These are phyloP conservation scores for Spergularia marina DNA, from an alignment of 148 eudicot species.

Conservation along the genomic window DNA sequence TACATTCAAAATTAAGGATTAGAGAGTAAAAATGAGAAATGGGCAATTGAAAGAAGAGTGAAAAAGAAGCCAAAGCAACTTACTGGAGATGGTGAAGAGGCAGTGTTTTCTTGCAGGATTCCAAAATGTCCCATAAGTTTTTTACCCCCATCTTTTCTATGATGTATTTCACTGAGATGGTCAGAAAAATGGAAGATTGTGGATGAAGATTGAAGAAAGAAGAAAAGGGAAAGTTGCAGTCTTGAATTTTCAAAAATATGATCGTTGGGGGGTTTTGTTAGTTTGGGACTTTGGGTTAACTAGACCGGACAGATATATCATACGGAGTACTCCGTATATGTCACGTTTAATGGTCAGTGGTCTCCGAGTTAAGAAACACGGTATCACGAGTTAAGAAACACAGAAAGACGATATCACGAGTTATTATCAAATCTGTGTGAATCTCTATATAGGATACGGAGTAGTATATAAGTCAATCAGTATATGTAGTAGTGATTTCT, in stretches of 20 bases:
- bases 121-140: constrained; percentile 84
- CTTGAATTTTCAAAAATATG: constrained; percentile 23
- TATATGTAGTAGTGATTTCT: no score
- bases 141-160: constrained; percentile 66
- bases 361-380: no score
- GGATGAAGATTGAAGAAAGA: background rate
- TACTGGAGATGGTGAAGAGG: constrained; percentile 94
- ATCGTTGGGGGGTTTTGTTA: constrained; percentile 15
- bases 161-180: background rate
- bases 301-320: background rate
- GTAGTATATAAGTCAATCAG: no score
- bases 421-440: no score
- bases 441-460: no score
- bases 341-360: background rate
- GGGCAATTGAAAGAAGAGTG: constrained; percentile 2
- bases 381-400: no score
- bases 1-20: background rate
- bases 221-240: constrained; percentile 1
- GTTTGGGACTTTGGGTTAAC: no score
- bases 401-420: no score
- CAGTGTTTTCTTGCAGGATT: constrained; percentile 87
- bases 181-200: background rate
- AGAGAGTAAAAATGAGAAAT: background rate
- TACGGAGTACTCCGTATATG: background rate
- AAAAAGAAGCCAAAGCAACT: constrained; percentile 23